phyloP scores from a whole-genome alignment of 106 monocot genomes.

The Gastrodia elata region DNA sequence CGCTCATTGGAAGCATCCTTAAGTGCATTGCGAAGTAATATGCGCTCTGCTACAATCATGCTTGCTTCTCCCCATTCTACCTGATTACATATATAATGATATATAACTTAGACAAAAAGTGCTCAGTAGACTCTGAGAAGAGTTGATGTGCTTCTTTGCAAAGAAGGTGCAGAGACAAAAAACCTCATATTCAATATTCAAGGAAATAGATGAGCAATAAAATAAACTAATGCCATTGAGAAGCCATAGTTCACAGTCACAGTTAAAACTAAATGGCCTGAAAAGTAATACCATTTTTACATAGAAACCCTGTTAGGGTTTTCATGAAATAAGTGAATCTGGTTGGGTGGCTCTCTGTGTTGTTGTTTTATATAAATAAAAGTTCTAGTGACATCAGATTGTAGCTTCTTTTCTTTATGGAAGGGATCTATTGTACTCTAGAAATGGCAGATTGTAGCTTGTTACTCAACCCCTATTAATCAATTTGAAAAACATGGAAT shows the following conservation, averaged over 20 bases:
- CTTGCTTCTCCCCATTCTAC: constrained; percentile 98
- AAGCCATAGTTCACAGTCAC: neutral
- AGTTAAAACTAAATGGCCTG: neutral
- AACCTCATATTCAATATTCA: too few species aligned
- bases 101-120: neutral
- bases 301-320: neutral
- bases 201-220: neutral
- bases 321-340: neutral
- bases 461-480: neutral
- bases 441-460: neutral
- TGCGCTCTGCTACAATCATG: constrained; percentile 94
- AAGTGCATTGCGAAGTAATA: constrained; percentile 73
- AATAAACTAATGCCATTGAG: neutral
- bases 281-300: neutral
- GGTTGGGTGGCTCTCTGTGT: neutral
- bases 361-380: neutral
- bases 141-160: neutral
- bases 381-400: neutral
- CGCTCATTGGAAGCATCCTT: constrained; percentile 62
- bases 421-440: neutral
- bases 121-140: neutral
- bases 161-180: neutral
- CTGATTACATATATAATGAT: constrained; percentile 19
- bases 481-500: neutral
- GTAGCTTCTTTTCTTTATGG: neutral